Evolutionary conservation across 495 filamentous ascomycete species (phyloP).

Genomic region (Amphirosellinia nigrospora): DNA sequence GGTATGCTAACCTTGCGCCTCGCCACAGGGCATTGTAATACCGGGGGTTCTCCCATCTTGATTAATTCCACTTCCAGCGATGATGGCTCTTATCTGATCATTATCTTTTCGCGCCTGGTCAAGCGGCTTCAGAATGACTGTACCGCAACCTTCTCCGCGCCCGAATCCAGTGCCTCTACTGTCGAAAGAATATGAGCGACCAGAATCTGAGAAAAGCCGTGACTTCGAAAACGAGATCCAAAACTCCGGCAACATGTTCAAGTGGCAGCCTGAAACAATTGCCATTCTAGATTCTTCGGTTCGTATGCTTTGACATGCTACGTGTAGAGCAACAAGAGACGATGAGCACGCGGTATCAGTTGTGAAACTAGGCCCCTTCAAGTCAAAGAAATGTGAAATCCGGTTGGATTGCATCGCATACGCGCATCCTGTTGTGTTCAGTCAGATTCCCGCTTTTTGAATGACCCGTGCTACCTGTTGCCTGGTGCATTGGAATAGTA

Average conservation of each 20-base stretch:
- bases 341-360: slow-evolving; percentile 91
- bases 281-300: slow-evolving; percentile 56
- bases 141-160: slow-evolving; percentile 66
- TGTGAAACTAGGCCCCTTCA: slow-evolving; percentile 68
- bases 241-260: slow-evolving; percentile 64
- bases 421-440: slow-evolving; percentile 53
- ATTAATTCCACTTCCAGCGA: slow-evolving; percentile 64
- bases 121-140: slow-evolving; percentile 66
- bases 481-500: slow-evolving; percentile 56
- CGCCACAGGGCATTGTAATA: slow-evolving; percentile 63
- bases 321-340: slow-evolving; percentile 66
- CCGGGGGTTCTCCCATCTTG: slow-evolving; percentile 65
- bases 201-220: slow-evolving; percentile 70
- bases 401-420: slow-evolving; percentile 66
- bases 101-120: slow-evolving; percentile 62
- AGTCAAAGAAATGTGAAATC: slow-evolving; percentile 64
- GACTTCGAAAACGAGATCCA: slow-evolving; percentile 57
- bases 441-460: slow-evolving; percentile 5
- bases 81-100: slow-evolving; percentile 66
- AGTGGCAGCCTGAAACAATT: slow-evolving; percentile 62
- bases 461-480: slow-evolving; percentile 55
- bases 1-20: slow-evolving; percentile 57
- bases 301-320: slow-evolving; percentile 82
- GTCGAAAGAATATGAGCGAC: slow-evolving; percentile 66
- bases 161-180: slow-evolving; percentile 67